phyloP scores from a whole-genome alignment of 2,329 filamentous ascomycete genomes.

The Penicillium sumatraense region DNA sequence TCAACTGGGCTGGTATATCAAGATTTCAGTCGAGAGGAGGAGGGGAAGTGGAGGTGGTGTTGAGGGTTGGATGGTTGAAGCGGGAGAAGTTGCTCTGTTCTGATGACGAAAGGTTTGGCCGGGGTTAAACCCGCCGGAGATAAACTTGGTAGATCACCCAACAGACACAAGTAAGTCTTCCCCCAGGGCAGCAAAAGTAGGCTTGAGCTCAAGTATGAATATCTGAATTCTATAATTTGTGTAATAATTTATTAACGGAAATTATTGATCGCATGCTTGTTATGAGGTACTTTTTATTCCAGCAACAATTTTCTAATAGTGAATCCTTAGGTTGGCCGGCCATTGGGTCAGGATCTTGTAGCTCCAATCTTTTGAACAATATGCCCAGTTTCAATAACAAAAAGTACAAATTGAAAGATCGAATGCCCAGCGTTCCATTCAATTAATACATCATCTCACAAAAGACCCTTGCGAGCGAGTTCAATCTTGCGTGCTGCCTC shows the following conservation, averaged over 20 bases:
- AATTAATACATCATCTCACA: constrained; percentile 36
- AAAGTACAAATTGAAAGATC: no score
- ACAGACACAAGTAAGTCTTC: not conserved
- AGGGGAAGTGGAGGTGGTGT: not conserved
- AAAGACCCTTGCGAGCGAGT: constrained; percentile 53
- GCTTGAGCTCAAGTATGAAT: no score
- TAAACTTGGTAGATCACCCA: constrained; percentile 7
- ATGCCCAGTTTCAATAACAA: not conserved
- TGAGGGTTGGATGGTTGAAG: constrained; percentile 3
- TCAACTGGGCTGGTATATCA: not conserved
- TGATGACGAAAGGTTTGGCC: constrained; percentile 20
- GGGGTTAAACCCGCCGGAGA: constrained; percentile 39
- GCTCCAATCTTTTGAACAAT: not conserved
- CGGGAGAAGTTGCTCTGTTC: not conserved
- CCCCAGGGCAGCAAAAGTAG: no score
- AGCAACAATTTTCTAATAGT: no score
- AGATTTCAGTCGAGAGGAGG: not conserved
- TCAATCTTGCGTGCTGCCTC: constrained; percentile 55
- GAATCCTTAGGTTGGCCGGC: no score
- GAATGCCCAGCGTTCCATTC: not conserved
- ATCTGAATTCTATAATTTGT: no score
- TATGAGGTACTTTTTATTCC: no score
- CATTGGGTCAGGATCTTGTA: no score
- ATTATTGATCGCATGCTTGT: no score
- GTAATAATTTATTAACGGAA: no score